A percentile compares a stretch with the other conserved stretches of the same genome.
Conservation (phyloP, 306 rosid genomes). For the Trifolium fragiferum region DNA sequence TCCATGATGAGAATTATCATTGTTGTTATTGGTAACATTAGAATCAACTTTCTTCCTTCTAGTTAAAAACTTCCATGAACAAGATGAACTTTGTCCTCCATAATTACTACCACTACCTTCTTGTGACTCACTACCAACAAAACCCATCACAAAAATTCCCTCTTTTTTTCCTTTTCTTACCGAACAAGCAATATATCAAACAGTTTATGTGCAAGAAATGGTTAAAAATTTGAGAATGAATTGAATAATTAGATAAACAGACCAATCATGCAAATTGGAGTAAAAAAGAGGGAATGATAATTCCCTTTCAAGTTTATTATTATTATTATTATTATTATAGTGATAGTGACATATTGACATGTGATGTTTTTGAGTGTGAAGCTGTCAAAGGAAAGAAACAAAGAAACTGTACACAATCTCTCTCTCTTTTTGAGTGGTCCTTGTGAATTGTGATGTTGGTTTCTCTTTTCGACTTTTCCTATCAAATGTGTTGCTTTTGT, state of each 20-base stretch:
- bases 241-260: not conserved
- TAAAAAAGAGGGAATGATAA: not conserved
- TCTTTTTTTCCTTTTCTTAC: not conserved
- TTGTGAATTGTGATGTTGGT: too few species aligned
- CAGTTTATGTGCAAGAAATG: not conserved
- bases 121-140: conserved; percentile 44
- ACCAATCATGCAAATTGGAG: not conserved
- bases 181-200: conserved; percentile 11
- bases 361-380: not conserved
- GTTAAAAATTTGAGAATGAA: not conserved
- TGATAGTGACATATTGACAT: too few species aligned
- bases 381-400: not conserved
- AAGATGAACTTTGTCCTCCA: conserved; percentile 42
- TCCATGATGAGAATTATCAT: conserved; percentile 14
- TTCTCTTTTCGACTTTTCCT: too few species aligned
- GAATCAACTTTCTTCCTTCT: conserved; percentile 86
- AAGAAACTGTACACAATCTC: not conserved
- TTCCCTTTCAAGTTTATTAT: not conserved
- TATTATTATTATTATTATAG: too few species aligned
- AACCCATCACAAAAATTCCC: conserved; percentile 54
- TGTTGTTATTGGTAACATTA: conserved; percentile 12
- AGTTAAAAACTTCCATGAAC: conserved; percentile 62
- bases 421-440: not conserved
- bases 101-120: conserved; percentile 44
- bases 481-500: too few species aligned